Evolutionary conservation across 208 protist genomes (phyloP).

Genomic region (Naegleria fowleri): DNA sequence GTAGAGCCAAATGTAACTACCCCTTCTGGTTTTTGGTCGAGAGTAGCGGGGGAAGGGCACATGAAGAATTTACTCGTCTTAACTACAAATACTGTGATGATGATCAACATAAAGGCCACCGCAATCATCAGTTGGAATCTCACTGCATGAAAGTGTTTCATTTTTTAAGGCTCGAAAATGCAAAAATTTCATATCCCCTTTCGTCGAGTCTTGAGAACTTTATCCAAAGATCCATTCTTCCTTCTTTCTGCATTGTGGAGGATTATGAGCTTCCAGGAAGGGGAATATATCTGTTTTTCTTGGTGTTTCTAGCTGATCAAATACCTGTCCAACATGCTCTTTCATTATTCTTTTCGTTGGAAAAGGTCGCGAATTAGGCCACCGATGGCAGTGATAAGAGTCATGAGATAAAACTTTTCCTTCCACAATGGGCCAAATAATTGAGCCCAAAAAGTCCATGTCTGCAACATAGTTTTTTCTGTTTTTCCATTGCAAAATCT

Average conservation of each 20-base stretch:
- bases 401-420: not conserved
- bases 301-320: not conserved
- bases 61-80: too few relatives aligned
- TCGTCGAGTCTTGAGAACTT: too few relatives aligned
- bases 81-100: too few relatives aligned
- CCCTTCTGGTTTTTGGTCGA: too few relatives aligned
- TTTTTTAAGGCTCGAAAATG: too few relatives aligned
- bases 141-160: too few relatives aligned
- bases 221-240: not conserved
- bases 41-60: too few relatives aligned
- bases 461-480: not conserved
- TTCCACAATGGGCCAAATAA: not conserved
- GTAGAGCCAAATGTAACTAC: too few relatives aligned
- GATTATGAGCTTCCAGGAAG: not conserved
- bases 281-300: not conserved
- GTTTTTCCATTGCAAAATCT: not conserved
- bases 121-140: too few relatives aligned
- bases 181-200: too few relatives aligned
- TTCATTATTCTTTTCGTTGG: not conserved
- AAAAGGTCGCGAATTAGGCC: not conserved
- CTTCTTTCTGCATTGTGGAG: not conserved
- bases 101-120: too few relatives aligned
- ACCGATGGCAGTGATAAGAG: not conserved
- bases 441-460: not conserved
- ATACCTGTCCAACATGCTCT: not conserved